Evolutionary conservation across 768 basidiomycete species (phyloP).

Genomic region (Baorangia bicolor): DNA sequence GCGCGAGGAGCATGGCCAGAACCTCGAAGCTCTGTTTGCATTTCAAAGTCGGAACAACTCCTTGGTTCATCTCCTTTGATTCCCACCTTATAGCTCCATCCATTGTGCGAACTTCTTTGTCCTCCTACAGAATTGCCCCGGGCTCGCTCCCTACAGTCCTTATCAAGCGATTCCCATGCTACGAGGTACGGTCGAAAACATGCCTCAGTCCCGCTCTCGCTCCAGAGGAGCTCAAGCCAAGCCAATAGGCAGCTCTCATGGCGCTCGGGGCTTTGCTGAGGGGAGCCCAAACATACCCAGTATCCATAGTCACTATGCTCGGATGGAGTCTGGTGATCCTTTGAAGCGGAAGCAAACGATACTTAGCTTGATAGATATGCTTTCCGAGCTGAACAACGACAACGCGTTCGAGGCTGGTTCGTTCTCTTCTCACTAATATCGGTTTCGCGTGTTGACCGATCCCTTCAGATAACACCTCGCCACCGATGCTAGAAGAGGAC

Average conservation of each 20-base stretch:
- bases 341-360: constrained; percentile 45
- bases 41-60: constrained; percentile 35
- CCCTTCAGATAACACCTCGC: constrained; percentile 28
- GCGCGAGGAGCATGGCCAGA: constrained; percentile 37
- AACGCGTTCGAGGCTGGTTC: constrained; percentile 34
- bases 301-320: constrained; percentile 28
- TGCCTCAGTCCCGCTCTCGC: constrained; percentile 26
- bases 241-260: constrained; percentile 23
- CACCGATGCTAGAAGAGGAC: constrained; percentile 43
- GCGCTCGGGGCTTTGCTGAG: constrained; percentile 29
- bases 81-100: constrained; percentile 31
- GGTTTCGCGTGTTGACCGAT: constrained; percentile 5
- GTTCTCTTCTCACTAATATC: constrained; percentile 8
- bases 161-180: constrained; percentile 30
- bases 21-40: constrained; percentile 34
- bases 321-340: constrained; percentile 29
- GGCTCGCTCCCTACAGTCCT: constrained; percentile 17
- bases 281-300: constrained; percentile 23
- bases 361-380: constrained; percentile 45
- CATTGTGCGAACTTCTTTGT: constrained; percentile 14
- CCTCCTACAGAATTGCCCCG: constrained; percentile 23
- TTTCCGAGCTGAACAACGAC: constrained; percentile 45
- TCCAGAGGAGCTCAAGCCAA: constrained; percentile 27
- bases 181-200: constrained; percentile 32
- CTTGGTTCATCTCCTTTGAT: constrained; percentile 28